Percentiles rank a stretch among this genome's conserved stretches.
phyloP scores from a whole-genome alignment of 148 eudicot species.

The Beta vulgaris region DNA sequence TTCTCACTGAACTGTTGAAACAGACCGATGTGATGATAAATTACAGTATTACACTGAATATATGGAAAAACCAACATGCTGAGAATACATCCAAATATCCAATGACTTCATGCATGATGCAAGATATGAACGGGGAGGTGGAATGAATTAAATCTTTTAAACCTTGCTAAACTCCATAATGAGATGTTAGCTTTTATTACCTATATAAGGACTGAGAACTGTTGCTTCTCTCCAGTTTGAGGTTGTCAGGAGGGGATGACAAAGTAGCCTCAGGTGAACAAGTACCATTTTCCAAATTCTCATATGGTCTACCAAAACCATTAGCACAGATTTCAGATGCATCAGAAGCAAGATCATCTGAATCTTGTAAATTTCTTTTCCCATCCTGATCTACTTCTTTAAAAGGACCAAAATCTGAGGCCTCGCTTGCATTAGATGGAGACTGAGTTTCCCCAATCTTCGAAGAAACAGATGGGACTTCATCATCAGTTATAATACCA shows the following conservation, averaged over 20 bases:
- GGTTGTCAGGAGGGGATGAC: conserved; percentile 29
- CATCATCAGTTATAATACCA: conserved; percentile 62
- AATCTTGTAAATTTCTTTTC: conserved; percentile 36
- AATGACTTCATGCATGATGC: neutral
- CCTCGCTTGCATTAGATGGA: conserved; percentile 64
- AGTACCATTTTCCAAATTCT: conserved; percentile 40
- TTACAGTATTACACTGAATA: neutral
- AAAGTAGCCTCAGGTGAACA: conserved; percentile 39
- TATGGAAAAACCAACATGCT: neutral
- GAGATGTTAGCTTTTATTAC: conserved; percentile 29
- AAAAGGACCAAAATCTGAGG: conserved; percentile 56
- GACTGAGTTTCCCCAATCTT: conserved; percentile 49
- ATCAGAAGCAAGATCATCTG: conserved; percentile 52
- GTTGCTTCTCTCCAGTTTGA: conserved; percentile 45
- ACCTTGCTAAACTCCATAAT: neutral
- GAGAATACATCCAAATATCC: neutral
- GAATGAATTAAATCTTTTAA: neutral
- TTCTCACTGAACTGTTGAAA: conserved; percentile 80
- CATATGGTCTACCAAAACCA: conserved; percentile 33
- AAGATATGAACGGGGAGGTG: neutral
- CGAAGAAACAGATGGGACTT: conserved; percentile 44
- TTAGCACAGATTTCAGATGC: conserved; percentile 45
- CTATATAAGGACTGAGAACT: conserved; percentile 70
- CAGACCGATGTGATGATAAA: conserved; percentile 25
- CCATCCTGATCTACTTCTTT: conserved; percentile 44